Evolutionary conservation across 495 filamentous ascomycete genomes (phyloP).

Genomic region (Podospora bellae-mahoneyi): DNA sequence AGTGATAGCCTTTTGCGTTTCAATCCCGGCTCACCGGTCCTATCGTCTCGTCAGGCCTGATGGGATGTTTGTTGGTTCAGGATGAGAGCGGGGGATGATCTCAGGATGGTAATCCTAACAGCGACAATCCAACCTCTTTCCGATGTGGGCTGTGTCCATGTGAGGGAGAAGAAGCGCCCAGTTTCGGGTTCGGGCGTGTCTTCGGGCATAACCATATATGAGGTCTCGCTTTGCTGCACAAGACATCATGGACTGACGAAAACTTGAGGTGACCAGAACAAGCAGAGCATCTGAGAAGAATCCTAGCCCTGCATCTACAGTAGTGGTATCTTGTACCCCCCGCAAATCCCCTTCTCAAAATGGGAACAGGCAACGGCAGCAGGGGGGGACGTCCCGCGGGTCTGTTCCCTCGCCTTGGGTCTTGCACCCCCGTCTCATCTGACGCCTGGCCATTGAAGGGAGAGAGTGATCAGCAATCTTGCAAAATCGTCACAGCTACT

Average conservation of each 20-base stretch:
- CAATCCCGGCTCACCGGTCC: not conserved
- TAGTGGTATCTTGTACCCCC: no score
- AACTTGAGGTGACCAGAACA: no score
- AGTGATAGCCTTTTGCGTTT: not conserved
- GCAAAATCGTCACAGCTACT: no score
- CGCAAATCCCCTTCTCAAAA: no score
- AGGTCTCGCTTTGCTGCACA: no score
- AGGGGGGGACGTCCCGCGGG: no score
- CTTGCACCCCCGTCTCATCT: not conserved
- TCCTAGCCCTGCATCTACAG: no score
- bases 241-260: no score
- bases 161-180: not conserved
- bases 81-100: not conserved
- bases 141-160: not conserved
- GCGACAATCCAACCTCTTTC: not conserved
- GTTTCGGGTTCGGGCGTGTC: not conserved
- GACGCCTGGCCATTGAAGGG: not conserved
- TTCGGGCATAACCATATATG: no score
- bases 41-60: not conserved
- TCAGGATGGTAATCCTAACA: not conserved
- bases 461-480: no score
- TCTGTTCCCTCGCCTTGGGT: not conserved
- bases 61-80: not conserved
- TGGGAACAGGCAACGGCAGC: no score
- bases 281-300: no score